A percentile compares a stretch with the other conserved stretches of the same genome.
Evolutionary conservation across 768 basidiomycete species (phyloP).

Genomic region (Gloeopeniophorella convolvens): DNA sequence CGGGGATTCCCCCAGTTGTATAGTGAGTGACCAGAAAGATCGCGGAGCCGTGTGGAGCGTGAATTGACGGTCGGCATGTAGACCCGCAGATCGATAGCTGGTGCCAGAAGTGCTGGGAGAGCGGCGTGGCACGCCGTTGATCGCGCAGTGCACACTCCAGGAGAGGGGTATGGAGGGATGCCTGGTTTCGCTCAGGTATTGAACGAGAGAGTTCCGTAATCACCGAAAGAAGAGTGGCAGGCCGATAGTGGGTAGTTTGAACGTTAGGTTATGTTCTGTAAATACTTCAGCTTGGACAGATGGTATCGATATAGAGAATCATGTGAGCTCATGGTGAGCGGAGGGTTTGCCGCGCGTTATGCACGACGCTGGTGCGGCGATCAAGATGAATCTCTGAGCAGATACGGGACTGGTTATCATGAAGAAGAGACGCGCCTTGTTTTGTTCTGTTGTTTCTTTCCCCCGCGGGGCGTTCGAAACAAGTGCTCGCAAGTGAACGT

Average conservation of each 20-base stretch:
- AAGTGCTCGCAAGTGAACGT: too few relatives aligned
- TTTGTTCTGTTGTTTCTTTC: background rate
- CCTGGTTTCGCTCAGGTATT: background rate
- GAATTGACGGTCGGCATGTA: constrained; percentile 22
- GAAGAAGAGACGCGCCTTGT: too few relatives aligned
- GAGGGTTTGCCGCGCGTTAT: constrained; percentile 5
- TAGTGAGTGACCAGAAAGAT: constrained; percentile 36
- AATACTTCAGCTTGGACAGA: constrained; percentile 3
- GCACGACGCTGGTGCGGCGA: constrained; percentile 10
- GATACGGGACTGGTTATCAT: too few relatives aligned
- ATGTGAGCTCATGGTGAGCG: constrained; percentile 10
- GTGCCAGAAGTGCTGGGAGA: constrained; percentile 29
- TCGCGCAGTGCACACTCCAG: background rate
- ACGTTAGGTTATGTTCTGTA: background rate
- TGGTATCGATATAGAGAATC: constrained; percentile 17
- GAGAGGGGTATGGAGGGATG: background rate
- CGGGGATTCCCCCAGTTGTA: constrained; percentile 68
- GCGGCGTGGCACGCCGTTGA: constrained; percentile 15
- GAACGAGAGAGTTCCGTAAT: constrained; percentile 8
- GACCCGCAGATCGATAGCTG: constrained; percentile 32
- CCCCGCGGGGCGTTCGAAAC: too few relatives aligned
- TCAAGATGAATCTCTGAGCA: constrained; percentile 4
- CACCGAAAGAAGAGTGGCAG: constrained; percentile 11
- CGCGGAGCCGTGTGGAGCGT: constrained; percentile 2
- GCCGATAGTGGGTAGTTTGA: constrained; percentile 8